These are phyloP conservation scores for Rhizopus delemar DNA, from an alignment of 371 early-diverging fungal genomes.

Conservation along the genomic window DNA sequence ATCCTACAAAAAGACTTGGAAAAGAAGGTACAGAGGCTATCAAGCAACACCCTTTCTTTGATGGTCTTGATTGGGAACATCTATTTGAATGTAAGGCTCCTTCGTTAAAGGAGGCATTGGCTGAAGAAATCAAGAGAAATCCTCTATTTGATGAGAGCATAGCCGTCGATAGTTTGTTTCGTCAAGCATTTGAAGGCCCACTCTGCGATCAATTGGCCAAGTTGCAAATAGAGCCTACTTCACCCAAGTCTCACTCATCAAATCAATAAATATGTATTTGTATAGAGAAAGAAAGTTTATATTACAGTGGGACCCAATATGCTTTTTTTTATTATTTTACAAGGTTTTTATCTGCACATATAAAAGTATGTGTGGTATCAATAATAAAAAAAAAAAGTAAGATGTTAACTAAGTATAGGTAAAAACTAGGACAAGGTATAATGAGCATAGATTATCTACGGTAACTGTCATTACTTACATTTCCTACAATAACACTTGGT, in stretches of 20 bases:
- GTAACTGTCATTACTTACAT: slow-evolving; percentile 42
- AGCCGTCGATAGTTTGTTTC: not conserved
- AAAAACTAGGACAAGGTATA: slow-evolving; percentile 33
- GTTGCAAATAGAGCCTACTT: not conserved
- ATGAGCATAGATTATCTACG: not conserved
- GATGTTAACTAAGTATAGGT: slow-evolving; percentile 44
- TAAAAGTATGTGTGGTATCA: too few species aligned
- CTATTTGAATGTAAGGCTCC: slow-evolving; percentile 37
- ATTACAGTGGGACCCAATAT: too few species aligned
- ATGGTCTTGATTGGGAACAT: slow-evolving; percentile 83
- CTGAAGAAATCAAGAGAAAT: slow-evolving; percentile 36
- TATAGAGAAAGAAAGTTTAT: too few species aligned
- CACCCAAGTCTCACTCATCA: too few species aligned
- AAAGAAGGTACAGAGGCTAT: slow-evolving; percentile 70
- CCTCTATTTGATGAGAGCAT: slow-evolving; percentile 11
- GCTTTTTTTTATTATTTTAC: too few species aligned
- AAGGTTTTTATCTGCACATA: too few species aligned
- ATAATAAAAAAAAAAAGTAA: too few species aligned
- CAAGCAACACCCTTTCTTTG: slow-evolving; percentile 89
- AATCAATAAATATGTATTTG: too few species aligned
- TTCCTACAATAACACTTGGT: slow-evolving; percentile 84
- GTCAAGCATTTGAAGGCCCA: slow-evolving; percentile 4
- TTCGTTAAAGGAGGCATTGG: slow-evolving; percentile 30
- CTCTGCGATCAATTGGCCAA: not conserved
- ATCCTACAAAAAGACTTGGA: slow-evolving; percentile 76